Evolutionary conservation across 2,329 filamentous ascomycete species (phyloP), one percentile per base, ranked within the genome.

Genomic region (Alternaria incomplexa): DNA sequence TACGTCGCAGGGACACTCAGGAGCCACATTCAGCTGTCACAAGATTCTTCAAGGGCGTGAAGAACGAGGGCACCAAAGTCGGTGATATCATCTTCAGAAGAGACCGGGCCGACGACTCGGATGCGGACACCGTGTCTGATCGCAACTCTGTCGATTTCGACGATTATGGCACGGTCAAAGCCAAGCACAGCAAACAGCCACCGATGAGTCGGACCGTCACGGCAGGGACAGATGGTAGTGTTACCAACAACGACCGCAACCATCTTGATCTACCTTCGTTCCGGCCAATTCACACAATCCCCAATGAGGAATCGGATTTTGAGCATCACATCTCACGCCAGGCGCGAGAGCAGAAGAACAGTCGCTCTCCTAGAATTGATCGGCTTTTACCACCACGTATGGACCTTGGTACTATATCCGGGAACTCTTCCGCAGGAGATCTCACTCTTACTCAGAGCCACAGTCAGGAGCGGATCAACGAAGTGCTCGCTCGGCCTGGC

Each of bases 31-130:
- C 87, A 10, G 88, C 87, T 36, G 84, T 93, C 9, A 88, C 90
- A 45, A 89, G 90, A 7, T 90, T 97, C 51, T 91, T 97, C 80
- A 95, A 93, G 80, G 90, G 89, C 28, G 87, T 96, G 3, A 86
- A 87, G n/a, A 85, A 84, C 64, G 89, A 90, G 70, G 85, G 89
- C 8, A 85, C 87, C 0, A 87, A 86, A 70, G 84, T 90, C 32
- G 86, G 87, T 15, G 87, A 88, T 53, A 83, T 87, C 46, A 85
- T 90, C 22, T 83, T 88, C 77, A 86, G 85, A 68, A 87, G 85
- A 70, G 88, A 90, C 30, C 73, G 79, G 22, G 72, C 68, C 52
- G 77, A 80, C 12, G 80, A 82, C 67, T 82, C 81, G 60, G 83
- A 85, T 50, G 77, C 79, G 51, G 83, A 82, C 2, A 83, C 80